Conservation (phyloP, 129 eudicot species). For the Rutidosis leptorrhynchoides region DNA sequence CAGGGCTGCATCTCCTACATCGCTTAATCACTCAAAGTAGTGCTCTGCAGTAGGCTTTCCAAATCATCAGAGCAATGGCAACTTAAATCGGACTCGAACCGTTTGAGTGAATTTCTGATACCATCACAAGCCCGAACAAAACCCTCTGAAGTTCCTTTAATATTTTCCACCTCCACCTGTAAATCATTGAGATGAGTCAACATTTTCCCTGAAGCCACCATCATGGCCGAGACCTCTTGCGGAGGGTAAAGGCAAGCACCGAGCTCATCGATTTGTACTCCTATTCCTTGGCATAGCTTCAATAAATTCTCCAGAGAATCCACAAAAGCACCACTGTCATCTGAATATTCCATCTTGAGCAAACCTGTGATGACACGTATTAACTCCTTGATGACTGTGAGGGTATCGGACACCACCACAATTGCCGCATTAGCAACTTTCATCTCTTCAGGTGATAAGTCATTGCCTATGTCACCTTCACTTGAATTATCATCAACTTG, state of each 20-base stretch:
- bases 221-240: conserved; percentile 61
- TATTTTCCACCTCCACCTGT: conserved; percentile 37
- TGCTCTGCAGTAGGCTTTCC: no score
- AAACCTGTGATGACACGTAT: conserved; percentile 57
- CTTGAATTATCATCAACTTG: conserved; percentile 36
- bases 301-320: conserved; percentile 58
- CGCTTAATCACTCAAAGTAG: no score
- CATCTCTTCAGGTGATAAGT: conserved; percentile 79
- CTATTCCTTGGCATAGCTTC: conserved; percentile 48
- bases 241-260: conserved; percentile 96
- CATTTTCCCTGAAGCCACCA: conserved; percentile 47
- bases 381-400: conserved; percentile 54
- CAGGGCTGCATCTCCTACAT: no score
- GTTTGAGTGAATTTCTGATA: no score
- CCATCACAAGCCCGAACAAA: no score
- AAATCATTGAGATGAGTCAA: conserved; percentile 36
- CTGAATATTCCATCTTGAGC: conserved; percentile 46
- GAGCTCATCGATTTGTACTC: conserved; percentile 69
- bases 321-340: conserved; percentile 27
- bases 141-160: conserved; percentile 44
- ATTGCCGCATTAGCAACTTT: conserved; percentile 49
- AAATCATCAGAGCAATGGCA: no score
- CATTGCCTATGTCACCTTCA: conserved; percentile 62
- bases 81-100: no score
- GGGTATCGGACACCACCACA: conserved; percentile 48